These are phyloP conservation scores for Chlamydomonas schloesseri DNA, from an alignment of 139 green algal species.

Conservation along the genomic window DNA sequence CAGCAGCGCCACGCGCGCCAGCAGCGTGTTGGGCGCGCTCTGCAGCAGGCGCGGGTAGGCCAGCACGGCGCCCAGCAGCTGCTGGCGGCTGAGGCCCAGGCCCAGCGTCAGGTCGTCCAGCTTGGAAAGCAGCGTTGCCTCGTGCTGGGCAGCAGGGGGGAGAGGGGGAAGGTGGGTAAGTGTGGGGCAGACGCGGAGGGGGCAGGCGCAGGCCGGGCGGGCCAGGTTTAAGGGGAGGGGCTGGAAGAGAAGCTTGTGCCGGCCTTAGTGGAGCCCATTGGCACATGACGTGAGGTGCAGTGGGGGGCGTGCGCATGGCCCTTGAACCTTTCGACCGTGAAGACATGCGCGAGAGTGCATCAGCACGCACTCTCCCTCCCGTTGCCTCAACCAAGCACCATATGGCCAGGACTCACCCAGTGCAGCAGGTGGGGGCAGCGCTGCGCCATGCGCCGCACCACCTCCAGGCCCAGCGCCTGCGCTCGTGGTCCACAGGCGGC, in stretches of 20 bases:
- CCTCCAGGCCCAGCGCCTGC: conserved; percentile 1
- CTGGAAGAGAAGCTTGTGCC: no score
- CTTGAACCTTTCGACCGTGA: no score
- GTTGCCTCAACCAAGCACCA: no score
- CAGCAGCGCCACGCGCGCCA: conserved; percentile 3
- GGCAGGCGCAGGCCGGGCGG: no score
- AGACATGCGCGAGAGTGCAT: no score
- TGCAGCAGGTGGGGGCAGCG: conserved; percentile 5
- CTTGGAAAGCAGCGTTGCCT: not conserved
- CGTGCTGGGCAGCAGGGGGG: not conserved
- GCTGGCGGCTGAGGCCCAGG: not conserved
- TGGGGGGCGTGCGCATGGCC: no score
- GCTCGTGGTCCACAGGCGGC: no score
- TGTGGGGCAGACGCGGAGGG: no score
- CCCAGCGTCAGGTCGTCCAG: conserved; percentile 2
- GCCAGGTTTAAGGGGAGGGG: not conserved
- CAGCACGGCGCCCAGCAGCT: not conserved
- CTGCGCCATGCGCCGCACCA: not conserved
- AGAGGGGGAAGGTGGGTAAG: not conserved
- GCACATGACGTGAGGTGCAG: no score
- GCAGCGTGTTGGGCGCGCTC: not conserved
- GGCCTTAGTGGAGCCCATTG: no score
- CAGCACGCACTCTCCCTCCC: no score
- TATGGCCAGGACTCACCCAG: not conserved
- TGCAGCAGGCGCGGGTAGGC: conserved; percentile 2